Percentiles rank a stretch among this genome's conserved stretches.
Conservation (phyloP, 2,329 filamentous ascomycete genomes). For the Alternaria panax region DNA sequence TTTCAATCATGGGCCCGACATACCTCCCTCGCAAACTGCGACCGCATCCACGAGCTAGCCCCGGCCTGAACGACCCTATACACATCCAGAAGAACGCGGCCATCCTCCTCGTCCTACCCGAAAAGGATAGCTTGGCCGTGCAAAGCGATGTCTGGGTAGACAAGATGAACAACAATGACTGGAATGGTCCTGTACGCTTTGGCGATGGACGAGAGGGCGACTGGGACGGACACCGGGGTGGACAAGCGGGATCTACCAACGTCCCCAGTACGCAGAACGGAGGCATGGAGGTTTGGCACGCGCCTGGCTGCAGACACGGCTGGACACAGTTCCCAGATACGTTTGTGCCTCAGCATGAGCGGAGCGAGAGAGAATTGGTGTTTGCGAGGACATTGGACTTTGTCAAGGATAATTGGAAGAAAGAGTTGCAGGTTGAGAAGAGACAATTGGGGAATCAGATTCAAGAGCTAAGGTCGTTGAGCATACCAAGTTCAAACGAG, state of each 20-base stretch:
- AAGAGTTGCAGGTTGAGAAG: conserved; percentile 24
- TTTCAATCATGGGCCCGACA: conserved; percentile 52
- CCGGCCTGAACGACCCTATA: conserved; percentile 46
- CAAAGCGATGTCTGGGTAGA: conserved; percentile 55
- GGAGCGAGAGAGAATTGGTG: conserved; percentile 45
- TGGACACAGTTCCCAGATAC: conserved; percentile 55
- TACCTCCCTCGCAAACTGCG: conserved; percentile 51
- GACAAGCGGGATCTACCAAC: conserved; percentile 22
- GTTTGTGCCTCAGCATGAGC: conserved; percentile 49
- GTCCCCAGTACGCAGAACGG: conserved; percentile 32
- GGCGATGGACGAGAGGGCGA: conserved; percentile 44
- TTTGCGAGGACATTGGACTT: conserved; percentile 48
- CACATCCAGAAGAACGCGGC: conserved; percentile 50
- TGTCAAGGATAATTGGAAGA: conserved; percentile 48
- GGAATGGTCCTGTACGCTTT: conserved; percentile 45
- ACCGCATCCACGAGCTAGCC: conserved; percentile 51
- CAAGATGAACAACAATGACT: conserved; percentile 45
- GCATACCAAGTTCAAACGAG: conserved; percentile 22
- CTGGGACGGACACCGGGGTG: conserved; percentile 38
- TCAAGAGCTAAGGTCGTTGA: conserved; percentile 28
- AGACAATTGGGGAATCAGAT: conserved; percentile 21
- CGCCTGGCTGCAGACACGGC: conserved; percentile 47
- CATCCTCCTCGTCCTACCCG: conserved; percentile 53
- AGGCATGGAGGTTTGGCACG: conserved; percentile 51
- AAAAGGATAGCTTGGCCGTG: conserved; percentile 51